These are phyloP conservation scores for Bacterosira constricta DNA, from an alignment of 108 stramenopile species.

Conservation along the genomic window DNA sequence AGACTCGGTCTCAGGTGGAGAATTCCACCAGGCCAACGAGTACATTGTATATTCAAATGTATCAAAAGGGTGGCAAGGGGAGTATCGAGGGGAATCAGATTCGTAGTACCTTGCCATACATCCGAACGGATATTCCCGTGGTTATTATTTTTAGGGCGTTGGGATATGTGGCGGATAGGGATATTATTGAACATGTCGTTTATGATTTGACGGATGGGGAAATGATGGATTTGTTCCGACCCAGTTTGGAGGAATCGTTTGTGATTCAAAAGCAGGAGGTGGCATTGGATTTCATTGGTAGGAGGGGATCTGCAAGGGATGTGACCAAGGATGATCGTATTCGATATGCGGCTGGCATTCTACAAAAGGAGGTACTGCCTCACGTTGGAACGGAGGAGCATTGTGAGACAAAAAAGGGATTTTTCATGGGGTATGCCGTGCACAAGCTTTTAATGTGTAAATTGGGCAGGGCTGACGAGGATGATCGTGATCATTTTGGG, in stretches of 20 bases:
- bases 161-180: slow-evolving; percentile 94
- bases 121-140: slow-evolving; percentile 97
- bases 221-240: slow-evolving; percentile 97
- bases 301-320: slow-evolving; percentile 91
- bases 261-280: slow-evolving; percentile 93
- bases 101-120: slow-evolving; percentile 93
- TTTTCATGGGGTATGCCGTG: slow-evolving; percentile 98
- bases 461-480: slow-evolving; percentile 92
- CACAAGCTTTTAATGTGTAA: slow-evolving; percentile 97
- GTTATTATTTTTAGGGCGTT: slow-evolving; percentile 98
- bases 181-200: slow-evolving; percentile 98
- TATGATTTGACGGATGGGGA: slow-evolving; percentile 97
- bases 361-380: slow-evolving; percentile 97
- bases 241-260: slow-evolving; percentile 94
- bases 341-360: slow-evolving; percentile 92
- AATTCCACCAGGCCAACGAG: slow-evolving; percentile 91
- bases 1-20: slow-evolving; percentile 92
- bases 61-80: slow-evolving; percentile 90
- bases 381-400: slow-evolving; percentile 98
- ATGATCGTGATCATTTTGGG: slow-evolving; percentile 99
- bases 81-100: slow-evolving; percentile 96
- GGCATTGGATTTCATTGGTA: slow-evolving; percentile 97
- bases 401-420: slow-evolving; percentile 98
- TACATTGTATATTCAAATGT: slow-evolving; percentile 97
- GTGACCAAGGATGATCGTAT: slow-evolving; percentile 96